Evolutionary conservation across 2,329 filamentous ascomycete species (phyloP), one percentile per base, ranked within the genome.

Genomic region (Epichloe coenophiala): DNA sequence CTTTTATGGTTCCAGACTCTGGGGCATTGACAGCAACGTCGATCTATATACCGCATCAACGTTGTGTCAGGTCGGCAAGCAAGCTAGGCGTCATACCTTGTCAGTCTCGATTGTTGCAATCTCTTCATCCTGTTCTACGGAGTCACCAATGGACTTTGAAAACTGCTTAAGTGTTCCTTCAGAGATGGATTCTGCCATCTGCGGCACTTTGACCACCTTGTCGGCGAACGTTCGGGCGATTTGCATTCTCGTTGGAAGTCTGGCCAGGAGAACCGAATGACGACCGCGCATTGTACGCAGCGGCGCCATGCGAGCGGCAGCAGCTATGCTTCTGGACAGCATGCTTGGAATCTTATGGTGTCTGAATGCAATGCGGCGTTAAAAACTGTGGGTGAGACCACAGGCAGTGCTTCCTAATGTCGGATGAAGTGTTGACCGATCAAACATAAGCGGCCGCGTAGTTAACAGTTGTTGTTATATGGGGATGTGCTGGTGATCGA

Each of bases 31-130:
- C 90, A 27, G 91, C 84, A 44, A 98, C 88, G 68, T 98, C 93
- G 64, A 97, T 97, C 89, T 93, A 55, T 15, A 13, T 36, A 27
- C 5, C 23, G 39, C 31, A 11, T 31, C 8, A 17, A 23, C 21
- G 21, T 31, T 8, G 6, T 45, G 21, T 50, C 17, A 33, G 36
- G 17, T 37, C 15, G 23, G 6, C 37, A 17, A 13, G 21, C 27
- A 33, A 5, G n/a, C 6, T 42, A 9, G 9, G 4, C 7, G 2
- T 51, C 66, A 55, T 72, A 88, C 88, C 83, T 98, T 98, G 78
- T 98, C 93, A 13, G 93, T 98, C 72, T 98, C 93, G 63, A 98
- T 98, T 47, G 91, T 96, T 35, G 93, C 93, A 67, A 98, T 91
- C 68, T 98, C 93, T 71, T 97, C 93, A 64, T 98, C 93, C 62